Evolutionary conservation across 1,284 basidiomycete species (phyloP).

Genomic region (Austropuccinia psidii): DNA sequence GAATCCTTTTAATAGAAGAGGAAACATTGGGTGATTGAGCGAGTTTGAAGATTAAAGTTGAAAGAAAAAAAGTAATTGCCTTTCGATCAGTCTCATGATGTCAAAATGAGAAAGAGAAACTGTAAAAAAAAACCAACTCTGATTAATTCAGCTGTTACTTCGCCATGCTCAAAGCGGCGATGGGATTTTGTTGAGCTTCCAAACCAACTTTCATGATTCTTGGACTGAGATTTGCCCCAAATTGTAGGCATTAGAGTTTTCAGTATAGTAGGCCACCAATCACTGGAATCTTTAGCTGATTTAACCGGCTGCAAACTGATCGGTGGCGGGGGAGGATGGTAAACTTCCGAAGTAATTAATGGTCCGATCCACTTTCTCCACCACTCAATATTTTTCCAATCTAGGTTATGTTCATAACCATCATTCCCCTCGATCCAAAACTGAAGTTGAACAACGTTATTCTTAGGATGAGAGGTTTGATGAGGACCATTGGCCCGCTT

Average conservation of each 20-base stretch:
- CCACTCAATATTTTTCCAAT: conserved; percentile 7
- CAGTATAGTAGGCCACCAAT: conserved; percentile 2
- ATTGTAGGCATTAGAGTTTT: conserved; percentile 10
- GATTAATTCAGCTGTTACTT: conserved; percentile 20
- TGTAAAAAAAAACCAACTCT: conserved; percentile 9
- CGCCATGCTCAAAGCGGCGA: not conserved
- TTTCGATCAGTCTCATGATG: not conserved
- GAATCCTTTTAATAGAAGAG: not conserved
- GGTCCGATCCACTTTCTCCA: conserved; percentile 19
- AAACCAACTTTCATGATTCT: not conserved
- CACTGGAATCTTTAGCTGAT: not conserved
- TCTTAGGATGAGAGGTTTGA: not conserved
- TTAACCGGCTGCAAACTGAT: too few relatives aligned
- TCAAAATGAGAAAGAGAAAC: not conserved
- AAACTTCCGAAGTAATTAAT: conserved; percentile 16
- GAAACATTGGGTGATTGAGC: not conserved
- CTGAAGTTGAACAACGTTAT: not conserved
- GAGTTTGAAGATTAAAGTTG: not conserved
- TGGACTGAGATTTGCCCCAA: not conserved
- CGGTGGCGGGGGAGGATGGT: not conserved
- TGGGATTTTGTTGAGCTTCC: not conserved
- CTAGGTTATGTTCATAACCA: not conserved
- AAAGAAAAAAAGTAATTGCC: not conserved
- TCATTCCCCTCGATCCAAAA: conserved; percentile 17
- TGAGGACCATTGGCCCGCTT: not conserved